Evolutionary conservation across 306 rosid genomes (phyloP).

Genomic region (Sechiopsis laciniata): DNA sequence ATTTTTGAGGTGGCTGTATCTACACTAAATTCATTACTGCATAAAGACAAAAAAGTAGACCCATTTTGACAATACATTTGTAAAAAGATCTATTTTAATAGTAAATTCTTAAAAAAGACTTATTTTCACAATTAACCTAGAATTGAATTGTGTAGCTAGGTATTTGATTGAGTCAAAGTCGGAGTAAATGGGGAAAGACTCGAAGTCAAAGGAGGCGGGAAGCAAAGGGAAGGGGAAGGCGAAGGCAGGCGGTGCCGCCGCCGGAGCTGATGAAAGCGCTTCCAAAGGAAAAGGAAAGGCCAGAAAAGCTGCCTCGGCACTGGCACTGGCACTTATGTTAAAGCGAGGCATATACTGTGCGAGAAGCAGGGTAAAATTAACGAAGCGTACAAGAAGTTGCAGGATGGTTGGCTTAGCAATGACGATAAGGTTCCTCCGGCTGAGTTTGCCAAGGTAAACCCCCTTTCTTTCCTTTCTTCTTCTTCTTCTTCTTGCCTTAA

Average conservation of each 20-base stretch:
- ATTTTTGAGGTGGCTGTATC: no score
- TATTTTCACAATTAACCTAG: no score
- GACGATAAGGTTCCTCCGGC: slow-evolving; percentile 95
- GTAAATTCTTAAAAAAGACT: no score
- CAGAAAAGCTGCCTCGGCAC: slow-evolving; percentile 56
- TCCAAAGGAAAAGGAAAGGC: slow-evolving; percentile 86
- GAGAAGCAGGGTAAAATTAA: slow-evolving; percentile 97
- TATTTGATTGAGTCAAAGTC: no score
- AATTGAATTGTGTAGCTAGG: no score
- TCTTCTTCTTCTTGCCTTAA: no score
- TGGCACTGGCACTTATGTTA: slow-evolving; percentile 97
- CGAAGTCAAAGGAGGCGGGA: slow-evolving; percentile 58
- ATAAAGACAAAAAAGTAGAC: no score
- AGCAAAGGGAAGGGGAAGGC: slow-evolving; percentile 95
- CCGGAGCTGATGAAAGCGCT: slow-evolving; percentile 64
- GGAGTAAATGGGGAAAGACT: slow-evolving; percentile 74
- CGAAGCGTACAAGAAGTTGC: slow-evolving; percentile 91
- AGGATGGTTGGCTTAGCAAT: slow-evolving; percentile 90
- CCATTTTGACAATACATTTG: no score
- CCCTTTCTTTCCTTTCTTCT: not conserved
- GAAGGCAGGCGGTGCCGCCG: slow-evolving; percentile 46
- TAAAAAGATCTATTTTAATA: no score
- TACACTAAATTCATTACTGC: no score
- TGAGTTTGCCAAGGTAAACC: slow-evolving; percentile 76
- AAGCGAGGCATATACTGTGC: slow-evolving; percentile 86